These are phyloP conservation scores for Gonapodya sp. DNA, from an alignment of 192 early-diverging fungal species.

Conservation along the genomic window DNA sequence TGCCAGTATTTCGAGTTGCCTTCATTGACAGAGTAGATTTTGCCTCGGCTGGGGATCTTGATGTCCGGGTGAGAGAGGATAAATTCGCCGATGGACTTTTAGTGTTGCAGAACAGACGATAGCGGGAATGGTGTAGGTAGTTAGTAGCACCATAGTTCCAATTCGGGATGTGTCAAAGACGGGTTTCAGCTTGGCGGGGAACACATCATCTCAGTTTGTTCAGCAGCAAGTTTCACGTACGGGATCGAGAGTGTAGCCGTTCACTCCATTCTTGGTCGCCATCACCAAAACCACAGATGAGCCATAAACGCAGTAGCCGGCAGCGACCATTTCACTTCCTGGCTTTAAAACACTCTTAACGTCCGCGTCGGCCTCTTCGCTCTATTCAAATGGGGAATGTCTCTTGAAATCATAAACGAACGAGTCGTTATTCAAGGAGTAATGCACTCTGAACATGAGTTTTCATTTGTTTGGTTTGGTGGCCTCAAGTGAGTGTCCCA, in stretches of 20 bases:
- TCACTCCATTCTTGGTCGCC: conserved; percentile 73
- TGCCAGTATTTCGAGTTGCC: conserved; percentile 91
- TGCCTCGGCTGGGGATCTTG: conserved; percentile 61
- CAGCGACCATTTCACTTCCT: conserved; percentile 83
- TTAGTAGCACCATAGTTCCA: too few relatives aligned
- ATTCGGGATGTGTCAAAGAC: too few relatives aligned
- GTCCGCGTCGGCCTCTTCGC: conserved; percentile 22
- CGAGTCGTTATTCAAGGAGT: too few relatives aligned
- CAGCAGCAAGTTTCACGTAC: neutral
- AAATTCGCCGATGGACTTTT: conserved; percentile 82
- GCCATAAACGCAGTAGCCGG: conserved; percentile 98
- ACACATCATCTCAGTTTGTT: too few relatives aligned
- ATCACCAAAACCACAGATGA: conserved; percentile 58
- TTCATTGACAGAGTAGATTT: conserved; percentile 98
- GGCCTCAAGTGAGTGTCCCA: neutral
- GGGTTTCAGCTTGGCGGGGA: too few relatives aligned
- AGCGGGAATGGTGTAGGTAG: too few relatives aligned
- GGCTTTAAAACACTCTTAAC: conserved; percentile 74
- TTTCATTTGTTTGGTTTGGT: neutral
- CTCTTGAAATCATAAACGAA: conserved; percentile 3
- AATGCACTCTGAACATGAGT: too few relatives aligned
- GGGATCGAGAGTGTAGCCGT: conserved; percentile 95
- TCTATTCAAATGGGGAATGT: neutral
- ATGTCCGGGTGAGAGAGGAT: conserved; percentile 93
- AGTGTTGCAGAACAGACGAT: neutral